Evolutionary conservation across 1,284 basidiomycete species (phyloP).

Genomic region (Ganoderma leucocontextum): DNA sequence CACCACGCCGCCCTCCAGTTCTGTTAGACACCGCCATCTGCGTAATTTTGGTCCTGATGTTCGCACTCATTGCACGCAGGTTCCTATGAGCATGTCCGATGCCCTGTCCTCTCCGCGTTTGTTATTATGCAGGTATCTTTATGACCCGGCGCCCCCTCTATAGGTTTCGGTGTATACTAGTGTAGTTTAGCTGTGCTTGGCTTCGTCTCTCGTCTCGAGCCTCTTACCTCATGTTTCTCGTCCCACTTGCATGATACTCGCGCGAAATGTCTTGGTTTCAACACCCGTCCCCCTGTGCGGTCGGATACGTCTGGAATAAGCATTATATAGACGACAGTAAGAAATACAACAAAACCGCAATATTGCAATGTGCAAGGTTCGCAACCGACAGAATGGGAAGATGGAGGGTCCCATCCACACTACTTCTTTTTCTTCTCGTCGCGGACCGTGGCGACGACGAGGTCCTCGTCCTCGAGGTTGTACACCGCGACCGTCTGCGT

Average conservation of each 20-base stretch:
- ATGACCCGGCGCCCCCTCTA: constrained; percentile 3
- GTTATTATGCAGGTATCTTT: constrained; percentile 11
- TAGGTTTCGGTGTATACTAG: constrained; percentile 23
- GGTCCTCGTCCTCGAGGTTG: constrained; percentile 91
- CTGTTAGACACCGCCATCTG: constrained; percentile 74
- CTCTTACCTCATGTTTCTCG: neutral
- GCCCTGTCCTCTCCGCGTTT: neutral
- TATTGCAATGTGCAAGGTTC: neutral
- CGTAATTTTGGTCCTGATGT: constrained; percentile 67
- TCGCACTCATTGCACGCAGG: constrained; percentile 68
- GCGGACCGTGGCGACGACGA: constrained; percentile 77
- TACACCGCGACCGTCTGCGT: constrained; percentile 83
- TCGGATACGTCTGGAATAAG: neutral
- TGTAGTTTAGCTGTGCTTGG: constrained; percentile 22
- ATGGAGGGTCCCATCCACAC: constrained; percentile 21
- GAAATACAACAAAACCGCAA: constrained; percentile 25
- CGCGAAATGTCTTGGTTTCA: neutral
- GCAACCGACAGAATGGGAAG: neutral
- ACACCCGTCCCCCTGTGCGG: neutral
- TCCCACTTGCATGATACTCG: neutral
- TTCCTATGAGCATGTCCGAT: constrained; percentile 50
- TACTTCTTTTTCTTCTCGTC: constrained; percentile 82
- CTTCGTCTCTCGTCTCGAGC: neutral
- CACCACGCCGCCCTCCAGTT: constrained; percentile 57
- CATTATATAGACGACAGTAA: constrained; percentile 25